Evolutionary conservation across 1,284 basidiomycete genomes (phyloP), one percentile per base, ranked within the genome.

Genomic region (Pterulicium gracile): DNA sequence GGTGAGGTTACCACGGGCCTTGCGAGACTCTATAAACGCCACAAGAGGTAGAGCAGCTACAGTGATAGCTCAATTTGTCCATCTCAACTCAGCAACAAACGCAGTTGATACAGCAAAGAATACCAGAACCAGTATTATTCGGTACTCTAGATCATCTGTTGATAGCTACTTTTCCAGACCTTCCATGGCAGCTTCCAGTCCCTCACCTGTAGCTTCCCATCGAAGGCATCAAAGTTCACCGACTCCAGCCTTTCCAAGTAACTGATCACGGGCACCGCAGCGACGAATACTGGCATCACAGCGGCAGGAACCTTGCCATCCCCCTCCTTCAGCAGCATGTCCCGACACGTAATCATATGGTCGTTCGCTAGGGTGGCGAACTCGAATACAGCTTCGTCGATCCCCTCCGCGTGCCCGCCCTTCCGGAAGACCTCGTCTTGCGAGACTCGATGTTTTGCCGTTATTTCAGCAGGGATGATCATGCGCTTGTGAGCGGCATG

Each of bases 301-400:
- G 7, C 27, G 7, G 7, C 27, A 10, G 27, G 27, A n/a, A 32
- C 27, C 7, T 32, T 32, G 10, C 27, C 27, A 7, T 32, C 27
- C 27, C 10, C n/a, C 7, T 32, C 27, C 27, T 32, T 32, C 7
- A 7, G 10, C 27, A 32, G n/a, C 27, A 32, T 32, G 27, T 79
- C 75, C 39, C 88, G 75, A 2, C 91, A 89, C 2, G 90, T 92
- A 54, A 84, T 72, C 52, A 97, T 62, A 63, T 97, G 86, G 65
- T 95, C 91, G 66, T 95, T 92, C 34, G 91, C 93, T 15, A 88
- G 65, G 7, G 86, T 89, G 14, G 93, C 93, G 59, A 95, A 83
- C 57, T 92, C 87, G 59, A 83, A 96, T 24, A 90, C 83, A 0
- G 90, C 91, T 49, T 87, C 77, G 34, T 77, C 75, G 22, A 85